Evolutionary conservation across 768 basidiomycete genomes (phyloP).

Genomic region (Collybia sordida): DNA sequence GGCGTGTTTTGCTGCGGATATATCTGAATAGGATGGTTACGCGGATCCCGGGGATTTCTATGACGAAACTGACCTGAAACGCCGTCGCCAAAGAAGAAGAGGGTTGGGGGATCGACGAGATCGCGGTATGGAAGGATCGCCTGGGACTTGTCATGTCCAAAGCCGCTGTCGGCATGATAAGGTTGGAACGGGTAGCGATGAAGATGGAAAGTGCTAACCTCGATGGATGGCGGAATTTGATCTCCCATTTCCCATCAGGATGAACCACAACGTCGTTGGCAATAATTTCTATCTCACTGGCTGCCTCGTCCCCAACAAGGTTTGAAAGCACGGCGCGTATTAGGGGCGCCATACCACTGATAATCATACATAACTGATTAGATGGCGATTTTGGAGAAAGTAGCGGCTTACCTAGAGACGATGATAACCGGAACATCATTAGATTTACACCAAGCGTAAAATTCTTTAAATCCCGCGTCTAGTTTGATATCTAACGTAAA

Average conservation of each 20-base stretch:
- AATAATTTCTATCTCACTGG: conserved; percentile 83
- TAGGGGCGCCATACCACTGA: conserved; percentile 89
- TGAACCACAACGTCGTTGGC: conserved; percentile 83
- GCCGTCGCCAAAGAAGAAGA: conserved; percentile 98
- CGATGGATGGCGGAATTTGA: conserved; percentile 86
- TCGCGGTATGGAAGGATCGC: conserved; percentile 90
- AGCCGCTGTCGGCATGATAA: conserved; percentile 50
- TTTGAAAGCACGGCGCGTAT: conserved; percentile 90
- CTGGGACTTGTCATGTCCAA: conserved; percentile 95
- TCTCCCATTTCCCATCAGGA: conserved; percentile 71
- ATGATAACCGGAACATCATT: conserved; percentile 87
- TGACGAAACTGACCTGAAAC: conserved; percentile 69
- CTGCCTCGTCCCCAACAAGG: conserved; percentile 71
- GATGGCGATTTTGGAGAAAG: neutral
- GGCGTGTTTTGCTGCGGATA: conserved; percentile 90
- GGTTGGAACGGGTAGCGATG: neutral
- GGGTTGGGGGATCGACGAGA: conserved; percentile 65
- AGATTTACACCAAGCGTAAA: conserved; percentile 80
- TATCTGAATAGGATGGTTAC: conserved; percentile 45
- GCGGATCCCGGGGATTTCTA: neutral
- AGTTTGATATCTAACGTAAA: conserved; percentile 68
- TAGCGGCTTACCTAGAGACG: conserved; percentile 71
- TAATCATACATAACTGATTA: neutral
- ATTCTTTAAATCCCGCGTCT: conserved; percentile 87
- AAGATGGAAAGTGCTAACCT: conserved; percentile 46